Conservation (phyloP, 1,284 basidiomycete species). For the Fomitopsis schrenkii region DNA sequence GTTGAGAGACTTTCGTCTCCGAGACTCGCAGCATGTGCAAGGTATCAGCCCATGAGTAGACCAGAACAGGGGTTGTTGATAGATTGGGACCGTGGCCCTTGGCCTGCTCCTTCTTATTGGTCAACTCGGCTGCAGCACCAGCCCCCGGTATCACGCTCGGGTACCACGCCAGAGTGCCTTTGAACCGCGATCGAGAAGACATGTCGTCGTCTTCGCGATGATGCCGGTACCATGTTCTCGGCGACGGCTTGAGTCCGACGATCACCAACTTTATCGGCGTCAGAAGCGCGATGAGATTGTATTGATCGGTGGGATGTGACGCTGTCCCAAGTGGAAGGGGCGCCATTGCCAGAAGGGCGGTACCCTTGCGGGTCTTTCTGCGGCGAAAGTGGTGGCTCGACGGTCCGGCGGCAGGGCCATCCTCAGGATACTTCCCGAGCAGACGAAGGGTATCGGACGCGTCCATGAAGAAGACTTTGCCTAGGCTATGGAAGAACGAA, state of each 20-base stretch:
- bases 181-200: constrained; percentile 41
- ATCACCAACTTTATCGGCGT: constrained; percentile 91
- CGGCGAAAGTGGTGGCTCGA: constrained; percentile 22
- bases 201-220: constrained; percentile 55
- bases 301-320: constrained; percentile 78
- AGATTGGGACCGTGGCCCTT: constrained; percentile 13
- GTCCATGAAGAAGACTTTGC: constrained; percentile 93
- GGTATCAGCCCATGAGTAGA: constrained; percentile 77
- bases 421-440: constrained; percentile 84
- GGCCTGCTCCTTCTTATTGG: constrained; percentile 27
- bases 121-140: constrained; percentile 18
- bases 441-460: constrained; percentile 94
- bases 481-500: constrained; percentile 94
- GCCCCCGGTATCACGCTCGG: constrained; percentile 42
- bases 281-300: constrained; percentile 83
- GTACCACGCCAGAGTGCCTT: constrained; percentile 76
- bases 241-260: constrained; percentile 88
- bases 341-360: constrained; percentile 72
- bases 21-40: constrained; percentile 64
- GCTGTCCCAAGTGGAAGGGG: constrained; percentile 81
- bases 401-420: constrained; percentile 26
- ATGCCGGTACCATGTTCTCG: constrained; percentile 90
- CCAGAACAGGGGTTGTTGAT: constrained; percentile 54
- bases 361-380: constrained; percentile 37
- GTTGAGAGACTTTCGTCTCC: constrained; percentile 55